Conservation (phyloP, 352 stramenopile genomes). For the Pythium apleroticum region DNA sequence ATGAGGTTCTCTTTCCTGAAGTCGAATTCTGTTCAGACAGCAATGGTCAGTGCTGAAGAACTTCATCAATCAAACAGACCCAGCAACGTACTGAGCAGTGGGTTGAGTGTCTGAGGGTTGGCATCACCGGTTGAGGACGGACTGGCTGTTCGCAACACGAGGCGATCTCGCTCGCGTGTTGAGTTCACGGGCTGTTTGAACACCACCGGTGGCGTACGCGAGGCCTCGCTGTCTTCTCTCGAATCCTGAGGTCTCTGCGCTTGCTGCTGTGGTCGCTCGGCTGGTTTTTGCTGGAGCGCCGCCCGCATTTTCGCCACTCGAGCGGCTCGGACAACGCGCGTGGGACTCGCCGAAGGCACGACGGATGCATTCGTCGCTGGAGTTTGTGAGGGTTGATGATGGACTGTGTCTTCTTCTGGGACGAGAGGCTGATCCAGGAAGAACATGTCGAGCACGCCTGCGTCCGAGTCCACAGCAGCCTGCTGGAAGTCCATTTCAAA, state of each 20-base stretch:
- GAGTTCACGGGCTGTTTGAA: not conserved
- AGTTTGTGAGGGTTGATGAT: not conserved
- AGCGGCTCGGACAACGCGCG: slow-evolving; percentile 21
- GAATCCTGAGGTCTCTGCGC: not conserved
- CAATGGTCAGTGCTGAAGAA: not conserved
- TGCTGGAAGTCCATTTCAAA: slow-evolving; percentile 29
- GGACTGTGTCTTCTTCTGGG: not conserved
- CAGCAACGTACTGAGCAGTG: slow-evolving; percentile 24
- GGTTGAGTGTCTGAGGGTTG: slow-evolving; percentile 4
- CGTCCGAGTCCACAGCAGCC: not conserved
- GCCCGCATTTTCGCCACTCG: slow-evolving; percentile 17
- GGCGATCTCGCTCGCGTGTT: not conserved
- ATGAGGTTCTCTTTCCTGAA: slow-evolving; percentile 24
- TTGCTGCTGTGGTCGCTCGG: not conserved
- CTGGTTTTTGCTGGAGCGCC: slow-evolving; percentile 13
- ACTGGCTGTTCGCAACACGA: not conserved
- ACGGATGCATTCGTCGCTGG: not conserved
- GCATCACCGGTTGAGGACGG: not conserved
- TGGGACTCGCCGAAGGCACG: not conserved
- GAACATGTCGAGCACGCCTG: slow-evolving; percentile 7
- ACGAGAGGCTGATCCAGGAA: slow-evolving; percentile 15
- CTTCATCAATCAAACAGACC: not conserved
- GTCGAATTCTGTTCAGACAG: slow-evolving; percentile 15
- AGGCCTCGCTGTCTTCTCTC: not conserved
- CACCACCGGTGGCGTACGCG: not conserved